Percentiles rank a stretch among this genome's conserved stretches.
Conservation (phyloP, 2,329 filamentous ascomycete genomes). For the Macrophomina phaseolina region DNA sequence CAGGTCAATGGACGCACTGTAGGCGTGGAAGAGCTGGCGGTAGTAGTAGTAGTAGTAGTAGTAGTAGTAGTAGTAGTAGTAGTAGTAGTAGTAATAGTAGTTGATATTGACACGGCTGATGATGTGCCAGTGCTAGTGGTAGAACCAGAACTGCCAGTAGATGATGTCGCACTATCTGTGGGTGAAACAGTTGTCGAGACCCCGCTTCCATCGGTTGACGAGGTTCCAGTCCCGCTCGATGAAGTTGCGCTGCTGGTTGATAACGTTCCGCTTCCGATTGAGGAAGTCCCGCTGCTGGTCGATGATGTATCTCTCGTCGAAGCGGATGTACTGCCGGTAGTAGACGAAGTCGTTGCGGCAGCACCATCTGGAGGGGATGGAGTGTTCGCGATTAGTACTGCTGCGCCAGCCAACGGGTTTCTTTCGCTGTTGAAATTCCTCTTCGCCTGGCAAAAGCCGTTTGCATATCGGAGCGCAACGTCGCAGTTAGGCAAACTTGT, state of each 20-base stretch:
- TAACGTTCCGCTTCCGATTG: no score
- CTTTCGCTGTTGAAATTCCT: not conserved
- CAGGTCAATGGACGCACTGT: not conserved
- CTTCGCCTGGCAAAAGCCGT: not conserved
- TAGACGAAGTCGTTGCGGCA: not conserved
- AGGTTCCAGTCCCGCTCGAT: no score
- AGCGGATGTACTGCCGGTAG: not conserved
- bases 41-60: not conserved
- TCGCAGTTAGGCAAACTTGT: not conserved
- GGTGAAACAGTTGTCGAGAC: not conserved
- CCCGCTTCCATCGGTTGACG: not conserved
- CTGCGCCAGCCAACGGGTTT: not conserved
- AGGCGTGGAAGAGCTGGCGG: not conserved
- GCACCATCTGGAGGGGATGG: not conserved
- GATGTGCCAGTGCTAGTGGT: not conserved
- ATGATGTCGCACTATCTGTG: not conserved
- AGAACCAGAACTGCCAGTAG: not conserved
- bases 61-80: not conserved
- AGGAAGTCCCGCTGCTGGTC: not conserved
- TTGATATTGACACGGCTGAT: not conserved
- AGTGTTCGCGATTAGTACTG: not conserved
- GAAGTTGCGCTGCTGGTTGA: not conserved
- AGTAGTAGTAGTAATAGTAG: not conserved
- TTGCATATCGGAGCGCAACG: not conserved
- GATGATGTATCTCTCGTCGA: not conserved